These are phyloP conservation scores for Chenopodium quinoa DNA, from an alignment of 148 eudicot species.

Conservation along the genomic window DNA sequence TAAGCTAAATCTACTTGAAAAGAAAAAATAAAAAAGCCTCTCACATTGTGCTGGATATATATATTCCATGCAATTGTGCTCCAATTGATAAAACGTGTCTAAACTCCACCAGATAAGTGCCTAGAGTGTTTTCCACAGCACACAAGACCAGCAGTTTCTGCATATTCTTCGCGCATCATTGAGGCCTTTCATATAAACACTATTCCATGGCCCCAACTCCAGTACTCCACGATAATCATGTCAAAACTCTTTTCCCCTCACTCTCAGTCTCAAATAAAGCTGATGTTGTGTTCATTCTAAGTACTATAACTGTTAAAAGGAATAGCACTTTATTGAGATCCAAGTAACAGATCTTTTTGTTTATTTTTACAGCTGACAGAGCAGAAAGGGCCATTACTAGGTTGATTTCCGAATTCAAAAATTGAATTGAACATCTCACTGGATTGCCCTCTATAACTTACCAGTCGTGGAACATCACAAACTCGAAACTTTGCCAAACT, in stretches of 20 bases:
- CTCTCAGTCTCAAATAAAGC: no score
- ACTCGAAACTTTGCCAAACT: background rate
- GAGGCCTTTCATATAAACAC: background rate
- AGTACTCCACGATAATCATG: no score
- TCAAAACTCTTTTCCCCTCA: no score
- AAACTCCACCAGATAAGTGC: background rate
- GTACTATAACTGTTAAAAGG: no score
- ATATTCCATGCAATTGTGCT: background rate
- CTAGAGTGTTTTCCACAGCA: background rate
- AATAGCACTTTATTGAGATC: background rate
- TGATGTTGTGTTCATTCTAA: no score
- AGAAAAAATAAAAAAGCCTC: background rate
- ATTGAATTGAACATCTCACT: background rate
- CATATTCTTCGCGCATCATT: no score
- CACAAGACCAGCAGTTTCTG: no score
- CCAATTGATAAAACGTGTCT: background rate
- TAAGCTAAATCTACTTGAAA: background rate
- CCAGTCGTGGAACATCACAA: background rate
- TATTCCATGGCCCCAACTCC: no score
- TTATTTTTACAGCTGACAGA: background rate
- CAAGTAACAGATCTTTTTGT: background rate
- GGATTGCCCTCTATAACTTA: background rate
- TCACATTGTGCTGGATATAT: background rate
- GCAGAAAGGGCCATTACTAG: background rate
- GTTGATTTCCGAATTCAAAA: background rate